Conservation (phyloP, 371 early-diverging fungal species). For the Mortierella sp. region DNA sequence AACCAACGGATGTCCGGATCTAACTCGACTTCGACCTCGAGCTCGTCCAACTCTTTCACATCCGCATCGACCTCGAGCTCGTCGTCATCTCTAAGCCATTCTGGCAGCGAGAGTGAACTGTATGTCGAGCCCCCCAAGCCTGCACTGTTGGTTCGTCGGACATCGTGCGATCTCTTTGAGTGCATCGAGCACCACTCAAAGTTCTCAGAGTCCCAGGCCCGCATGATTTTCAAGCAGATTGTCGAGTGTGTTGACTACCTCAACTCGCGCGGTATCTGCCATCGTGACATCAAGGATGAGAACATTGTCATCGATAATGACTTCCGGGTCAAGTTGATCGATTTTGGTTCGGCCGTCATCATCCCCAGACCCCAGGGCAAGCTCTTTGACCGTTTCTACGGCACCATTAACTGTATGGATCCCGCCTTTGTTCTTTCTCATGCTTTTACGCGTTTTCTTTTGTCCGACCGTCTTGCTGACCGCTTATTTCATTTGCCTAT, state of each 20-base stretch:
- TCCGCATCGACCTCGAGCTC: slow-evolving; percentile 26
- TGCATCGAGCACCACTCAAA: slow-evolving; percentile 79
- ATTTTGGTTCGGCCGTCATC: slow-evolving; percentile 85
- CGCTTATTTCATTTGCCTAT: background rate
- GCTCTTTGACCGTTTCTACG: slow-evolving; percentile 72
- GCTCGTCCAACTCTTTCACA: slow-evolving; percentile 24
- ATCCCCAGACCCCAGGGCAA: slow-evolving; percentile 64
- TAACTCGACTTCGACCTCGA: slow-evolving; percentile 33
- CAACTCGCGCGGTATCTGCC: slow-evolving; percentile 67
- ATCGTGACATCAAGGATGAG: slow-evolving; percentile 81
- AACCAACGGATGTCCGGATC: slow-evolving; percentile 30
- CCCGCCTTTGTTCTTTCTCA: slow-evolving; percentile 25
- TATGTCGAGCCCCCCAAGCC: slow-evolving; percentile 37
- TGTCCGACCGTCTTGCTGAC: background rate
- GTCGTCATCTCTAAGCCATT: slow-evolving; percentile 33
- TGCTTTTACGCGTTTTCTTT: background rate
- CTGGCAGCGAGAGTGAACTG: slow-evolving; percentile 14
- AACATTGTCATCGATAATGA: slow-evolving; percentile 83
- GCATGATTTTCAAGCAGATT: slow-evolving; percentile 80
- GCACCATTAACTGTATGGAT: slow-evolving; percentile 66
- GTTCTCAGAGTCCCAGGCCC: slow-evolving; percentile 72
- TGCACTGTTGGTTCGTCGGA: slow-evolving; percentile 62
- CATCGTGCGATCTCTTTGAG: slow-evolving; percentile 84
- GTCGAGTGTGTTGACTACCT: slow-evolving; percentile 76
- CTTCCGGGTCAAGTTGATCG: slow-evolving; percentile 82